A percentile compares a stretch with the other conserved stretches of the same genome.
Evolutionary conservation across 148 eudicot genomes (phyloP).

Genomic region (Linanthus parryae): DNA sequence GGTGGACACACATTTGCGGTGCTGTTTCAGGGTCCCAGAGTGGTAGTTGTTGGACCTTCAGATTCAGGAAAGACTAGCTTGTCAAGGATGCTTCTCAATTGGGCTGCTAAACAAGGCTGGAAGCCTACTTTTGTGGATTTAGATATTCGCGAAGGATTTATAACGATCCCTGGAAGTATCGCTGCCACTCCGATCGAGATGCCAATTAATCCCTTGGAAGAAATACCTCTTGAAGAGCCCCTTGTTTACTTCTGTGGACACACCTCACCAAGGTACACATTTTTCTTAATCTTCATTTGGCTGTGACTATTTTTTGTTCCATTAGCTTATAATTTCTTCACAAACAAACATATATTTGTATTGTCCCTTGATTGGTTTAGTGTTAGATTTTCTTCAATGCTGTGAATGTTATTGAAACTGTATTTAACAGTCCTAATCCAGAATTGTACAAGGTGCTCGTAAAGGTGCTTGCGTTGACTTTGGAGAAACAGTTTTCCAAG

Average conservation of each 20-base stretch:
- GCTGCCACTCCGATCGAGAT: conserved; percentile 96
- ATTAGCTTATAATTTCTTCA: too few relatives aligned
- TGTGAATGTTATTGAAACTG: conserved; percentile 7
- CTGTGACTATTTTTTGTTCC: conserved; percentile 2
- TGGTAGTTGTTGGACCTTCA: conserved; percentile 94
- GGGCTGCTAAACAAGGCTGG: conserved; percentile 99
- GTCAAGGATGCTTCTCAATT: conserved; percentile 95
- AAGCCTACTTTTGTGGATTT: conserved; percentile 97
- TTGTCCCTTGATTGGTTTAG: too few relatives aligned
- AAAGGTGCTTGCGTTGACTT: conserved; percentile 75
- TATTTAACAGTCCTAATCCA: conserved; percentile 54
- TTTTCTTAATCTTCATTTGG: too few relatives aligned
- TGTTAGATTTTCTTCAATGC: not conserved
- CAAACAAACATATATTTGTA: too few relatives aligned
- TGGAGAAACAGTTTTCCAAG: conserved; percentile 80
- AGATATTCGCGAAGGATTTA: conserved; percentile 94
- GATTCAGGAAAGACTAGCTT: conserved; percentile 95
- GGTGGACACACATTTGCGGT: too few relatives aligned
- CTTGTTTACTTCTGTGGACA: conserved; percentile 90
- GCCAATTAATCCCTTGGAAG: conserved; percentile 98
- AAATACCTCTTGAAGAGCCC: conserved; percentile 96
- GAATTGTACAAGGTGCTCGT: conserved; percentile 78
- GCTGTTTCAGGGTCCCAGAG: conserved; percentile 76
- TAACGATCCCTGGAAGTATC: conserved; percentile 81
- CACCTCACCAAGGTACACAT: conserved; percentile 72